phyloP scores from a whole-genome alignment of 192 early-diverging fungal genomes.

The Endogone sp. region DNA sequence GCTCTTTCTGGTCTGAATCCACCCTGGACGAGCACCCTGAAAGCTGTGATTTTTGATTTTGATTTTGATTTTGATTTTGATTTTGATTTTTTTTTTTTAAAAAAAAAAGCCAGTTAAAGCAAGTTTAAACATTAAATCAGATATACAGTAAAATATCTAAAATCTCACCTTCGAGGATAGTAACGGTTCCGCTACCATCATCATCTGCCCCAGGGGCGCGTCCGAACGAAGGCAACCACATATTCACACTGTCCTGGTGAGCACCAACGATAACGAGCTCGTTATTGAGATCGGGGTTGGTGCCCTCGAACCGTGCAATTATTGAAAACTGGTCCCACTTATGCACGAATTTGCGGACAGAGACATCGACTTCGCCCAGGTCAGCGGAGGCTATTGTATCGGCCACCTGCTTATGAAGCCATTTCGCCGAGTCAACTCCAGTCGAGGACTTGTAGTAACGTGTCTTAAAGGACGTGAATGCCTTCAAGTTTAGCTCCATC shows the following conservation, averaged over 20 bases:
- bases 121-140: background rate
- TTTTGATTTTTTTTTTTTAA: background rate
- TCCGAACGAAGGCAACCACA: slow-evolving; percentile 75
- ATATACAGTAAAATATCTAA: background rate
- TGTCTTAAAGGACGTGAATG: slow-evolving; percentile 81
- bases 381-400: slow-evolving; percentile 34
- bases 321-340: slow-evolving; percentile 81
- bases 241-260: slow-evolving; percentile 90
- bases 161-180: slow-evolving; percentile 67
- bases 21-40: slow-evolving; percentile 64
- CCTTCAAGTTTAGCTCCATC: slow-evolving; percentile 67
- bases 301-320: slow-evolving; percentile 75
- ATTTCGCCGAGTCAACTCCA: slow-evolving; percentile 63
- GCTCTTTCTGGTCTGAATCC: slow-evolving; percentile 67
- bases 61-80: background rate
- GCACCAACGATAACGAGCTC: slow-evolving; percentile 80
- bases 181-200: slow-evolving; percentile 73
- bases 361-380: slow-evolving; percentile 34
- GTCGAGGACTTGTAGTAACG: slow-evolving; percentile 83
- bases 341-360: slow-evolving; percentile 77
- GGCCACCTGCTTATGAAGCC: slow-evolving; percentile 60
- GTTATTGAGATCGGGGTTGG: slow-evolving; percentile 34
- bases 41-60: slow-evolving; percentile 22
- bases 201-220: slow-evolving; percentile 70
- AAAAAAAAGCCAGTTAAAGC: too few relatives aligned